These are phyloP conservation scores for Rubia tinctorum DNA, from an alignment of 305 asterid species.

Conservation along the genomic window DNA sequence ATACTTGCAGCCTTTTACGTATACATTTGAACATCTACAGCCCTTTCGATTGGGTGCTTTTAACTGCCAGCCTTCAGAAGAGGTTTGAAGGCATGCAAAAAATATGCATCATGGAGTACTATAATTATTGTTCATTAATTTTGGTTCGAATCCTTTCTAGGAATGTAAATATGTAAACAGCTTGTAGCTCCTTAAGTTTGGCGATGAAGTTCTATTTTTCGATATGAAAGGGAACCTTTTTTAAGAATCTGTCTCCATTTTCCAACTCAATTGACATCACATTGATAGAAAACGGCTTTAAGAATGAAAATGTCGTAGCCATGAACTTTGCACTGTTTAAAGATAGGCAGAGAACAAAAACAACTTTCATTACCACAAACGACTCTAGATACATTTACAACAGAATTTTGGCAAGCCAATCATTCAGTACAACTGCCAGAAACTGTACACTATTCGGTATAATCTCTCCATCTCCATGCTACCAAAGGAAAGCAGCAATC, in stretches of 20 bases:
- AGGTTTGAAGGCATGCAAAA: constrained; percentile 57
- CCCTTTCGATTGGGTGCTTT: constrained; percentile 29
- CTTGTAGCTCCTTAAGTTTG: no score
- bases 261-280: no score
- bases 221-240: no score
- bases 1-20: no score
- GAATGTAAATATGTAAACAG: no score
- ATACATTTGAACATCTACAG: constrained; percentile 67
- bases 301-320: no score
- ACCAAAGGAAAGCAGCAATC: not conserved
- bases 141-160: not conserved
- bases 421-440: not conserved
- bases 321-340: not conserved
- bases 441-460: not conserved
- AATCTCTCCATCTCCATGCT: not conserved
- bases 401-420: not conserved
- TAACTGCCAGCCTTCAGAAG: constrained; percentile 78
- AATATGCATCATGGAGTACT: not conserved
- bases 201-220: no score
- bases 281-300: no score
- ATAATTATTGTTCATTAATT: not conserved
- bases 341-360: not conserved
- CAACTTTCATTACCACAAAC: not conserved
- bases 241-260: no score
- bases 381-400: not conserved